These are phyloP conservation scores for Aspergillus floridensis DNA, from an alignment of 2,329 filamentous ascomycete species.

Conservation along the genomic window DNA sequence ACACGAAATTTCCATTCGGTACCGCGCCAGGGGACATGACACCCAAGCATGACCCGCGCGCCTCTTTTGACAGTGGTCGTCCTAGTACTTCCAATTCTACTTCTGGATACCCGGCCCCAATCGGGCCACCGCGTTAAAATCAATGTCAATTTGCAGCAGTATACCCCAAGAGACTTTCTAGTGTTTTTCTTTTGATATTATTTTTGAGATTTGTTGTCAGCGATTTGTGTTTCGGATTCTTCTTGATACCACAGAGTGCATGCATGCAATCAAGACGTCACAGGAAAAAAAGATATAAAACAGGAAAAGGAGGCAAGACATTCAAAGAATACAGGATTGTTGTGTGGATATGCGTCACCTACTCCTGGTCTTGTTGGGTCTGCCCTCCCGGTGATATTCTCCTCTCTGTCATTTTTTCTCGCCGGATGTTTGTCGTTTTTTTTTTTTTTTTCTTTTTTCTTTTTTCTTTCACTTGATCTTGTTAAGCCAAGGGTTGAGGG, in stretches of 20 bases:
- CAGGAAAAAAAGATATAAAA: slow-evolving; percentile 11
- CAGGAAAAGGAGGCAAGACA: slow-evolving; percentile 4
- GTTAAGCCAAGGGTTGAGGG: no score
- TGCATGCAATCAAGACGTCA: slow-evolving; percentile 15
- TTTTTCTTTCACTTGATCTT: background rate
- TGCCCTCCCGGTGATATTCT: background rate
- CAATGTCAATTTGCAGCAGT: slow-evolving; percentile 46
- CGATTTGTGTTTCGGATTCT: slow-evolving; percentile 21
- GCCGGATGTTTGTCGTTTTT: slow-evolving; percentile 1
- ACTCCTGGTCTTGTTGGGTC: background rate
- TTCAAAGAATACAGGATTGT: slow-evolving; percentile 1
- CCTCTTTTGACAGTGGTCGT: slow-evolving; percentile 85
- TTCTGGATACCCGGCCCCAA: slow-evolving; percentile 93
- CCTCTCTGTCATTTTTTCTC: background rate
- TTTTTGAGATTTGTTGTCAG: slow-evolving; percentile 41
- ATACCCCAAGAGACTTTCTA: slow-evolving; percentile 43
- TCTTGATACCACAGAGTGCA: slow-evolving; percentile 34
- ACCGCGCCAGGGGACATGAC: slow-evolving; percentile 72
- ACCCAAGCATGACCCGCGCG: slow-evolving; percentile 77
- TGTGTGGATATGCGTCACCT: background rate
- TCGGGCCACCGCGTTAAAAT: slow-evolving; percentile 85
- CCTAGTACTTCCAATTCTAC: slow-evolving; percentile 94
- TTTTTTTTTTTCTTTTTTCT: background rate
- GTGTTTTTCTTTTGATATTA: slow-evolving; percentile 31
- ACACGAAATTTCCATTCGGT: slow-evolving; percentile 65